Conservation (phyloP, 2,329 filamentous ascomycete genomes). For the Pezicula rhizophila region DNA sequence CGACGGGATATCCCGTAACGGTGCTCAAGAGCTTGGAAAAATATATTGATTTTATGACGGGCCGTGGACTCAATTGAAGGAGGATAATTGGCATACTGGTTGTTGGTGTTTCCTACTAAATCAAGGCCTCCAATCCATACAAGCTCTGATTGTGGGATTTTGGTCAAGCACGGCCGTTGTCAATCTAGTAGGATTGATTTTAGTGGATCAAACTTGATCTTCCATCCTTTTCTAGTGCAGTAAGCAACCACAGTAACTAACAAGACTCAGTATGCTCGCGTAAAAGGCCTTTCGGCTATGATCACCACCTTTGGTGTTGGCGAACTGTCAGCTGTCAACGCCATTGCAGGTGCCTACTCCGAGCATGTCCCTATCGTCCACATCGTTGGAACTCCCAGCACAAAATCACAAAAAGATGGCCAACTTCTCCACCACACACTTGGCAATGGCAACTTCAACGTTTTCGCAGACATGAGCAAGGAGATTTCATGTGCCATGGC, state of each 20-base stretch:
- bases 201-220: no score
- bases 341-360: constrained; percentile 66
- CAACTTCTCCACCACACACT: constrained; percentile 62
- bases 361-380: constrained; percentile 66
- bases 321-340: constrained; percentile 68
- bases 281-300: constrained; percentile 64
- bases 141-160: no score
- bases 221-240: no score
- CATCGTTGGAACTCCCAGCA: constrained; percentile 50
- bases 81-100: no score
- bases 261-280: constrained; percentile 51
- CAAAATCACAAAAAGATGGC: constrained; percentile 38
- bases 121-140: not conserved
- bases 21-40: not conserved
- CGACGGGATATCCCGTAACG: not conserved
- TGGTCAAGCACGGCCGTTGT: no score
- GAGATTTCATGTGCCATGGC: constrained; percentile 66
- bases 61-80: no score
- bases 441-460: constrained; percentile 73
- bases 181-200: no score
- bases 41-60: no score
- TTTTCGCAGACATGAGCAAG: constrained; percentile 73
- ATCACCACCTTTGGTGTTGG: constrained; percentile 74
- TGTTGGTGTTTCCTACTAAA: not conserved
- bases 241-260: no score